phyloP scores from a whole-genome alignment of 2,329 filamentous ascomycete species.

The Epichloe amarillans region DNA sequence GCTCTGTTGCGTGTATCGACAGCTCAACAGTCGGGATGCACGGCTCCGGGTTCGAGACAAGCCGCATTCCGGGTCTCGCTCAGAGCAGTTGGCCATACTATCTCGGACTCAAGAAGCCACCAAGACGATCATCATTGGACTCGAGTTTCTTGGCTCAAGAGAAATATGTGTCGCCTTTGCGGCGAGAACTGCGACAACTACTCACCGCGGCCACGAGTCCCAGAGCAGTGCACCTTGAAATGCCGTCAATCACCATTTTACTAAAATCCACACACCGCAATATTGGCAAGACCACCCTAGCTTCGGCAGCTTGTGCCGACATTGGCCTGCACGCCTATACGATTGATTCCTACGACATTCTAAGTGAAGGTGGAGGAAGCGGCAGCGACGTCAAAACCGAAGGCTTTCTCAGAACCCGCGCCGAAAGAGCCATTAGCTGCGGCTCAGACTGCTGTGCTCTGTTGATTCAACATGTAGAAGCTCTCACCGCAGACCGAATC shows the following conservation, averaged over 20 bases:
- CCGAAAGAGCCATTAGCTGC: slow-evolving; percentile 79
- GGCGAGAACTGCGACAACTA: slow-evolving; percentile 66
- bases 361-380: slow-evolving; percentile 73
- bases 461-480: slow-evolving; percentile 81
- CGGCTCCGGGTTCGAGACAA: slow-evolving; percentile 77
- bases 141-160: slow-evolving; percentile 26
- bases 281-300: slow-evolving; percentile 80
- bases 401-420: slow-evolving; percentile 73
- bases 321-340: slow-evolving; percentile 81
- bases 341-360: slow-evolving; percentile 85
- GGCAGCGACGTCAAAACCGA: slow-evolving; percentile 91
- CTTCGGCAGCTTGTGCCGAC: slow-evolving; percentile 66
- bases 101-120: slow-evolving; percentile 58
- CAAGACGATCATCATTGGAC: slow-evolving; percentile 28
- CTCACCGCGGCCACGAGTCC: slow-evolving; percentile 81
- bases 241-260: slow-evolving; percentile 79
- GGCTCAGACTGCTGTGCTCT: slow-evolving; percentile 72
- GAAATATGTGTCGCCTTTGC: slow-evolving; percentile 43
- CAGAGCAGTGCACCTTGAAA: slow-evolving; percentile 70
- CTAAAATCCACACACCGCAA: slow-evolving; percentile 84
- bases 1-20: slow-evolving; percentile 74
- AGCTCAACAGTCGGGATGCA: slow-evolving; percentile 78
- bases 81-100: slow-evolving; percentile 84
- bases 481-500: slow-evolving; percentile 83
- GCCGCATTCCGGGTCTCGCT: slow-evolving; percentile 62